Evolutionary conservation across 495 filamentous ascomycete genomes (phyloP).

Genomic region (Xylona heveae): DNA sequence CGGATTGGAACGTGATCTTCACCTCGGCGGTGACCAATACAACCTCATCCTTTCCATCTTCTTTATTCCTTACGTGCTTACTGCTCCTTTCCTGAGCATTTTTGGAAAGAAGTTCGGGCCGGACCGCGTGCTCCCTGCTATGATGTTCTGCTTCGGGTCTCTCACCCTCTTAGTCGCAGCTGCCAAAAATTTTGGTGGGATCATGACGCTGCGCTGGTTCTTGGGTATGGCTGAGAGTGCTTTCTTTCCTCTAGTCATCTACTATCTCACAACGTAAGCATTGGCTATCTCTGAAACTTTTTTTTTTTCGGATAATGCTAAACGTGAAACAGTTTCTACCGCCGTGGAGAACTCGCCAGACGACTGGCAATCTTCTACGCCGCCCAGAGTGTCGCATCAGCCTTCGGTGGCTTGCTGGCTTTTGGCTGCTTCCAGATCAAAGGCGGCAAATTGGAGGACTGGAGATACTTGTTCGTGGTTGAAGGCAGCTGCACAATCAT

Average conservation of each 20-base stretch:
- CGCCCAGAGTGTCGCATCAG: slow-evolving; percentile 49
- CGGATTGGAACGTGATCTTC: slow-evolving; percentile 22
- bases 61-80: slow-evolving; percentile 58
- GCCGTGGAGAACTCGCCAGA: slow-evolving; percentile 51
- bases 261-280: slow-evolving; percentile 33
- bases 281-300: background rate
- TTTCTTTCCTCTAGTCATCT: slow-evolving; percentile 52
- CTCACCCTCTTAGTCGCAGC: slow-evolving; percentile 34
- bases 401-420: slow-evolving; percentile 51
- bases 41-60: slow-evolving; percentile 53
- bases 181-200: slow-evolving; percentile 37
- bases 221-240: slow-evolving; percentile 40
- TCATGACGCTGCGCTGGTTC: slow-evolving; percentile 28
- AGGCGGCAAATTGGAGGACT: slow-evolving; percentile 26
- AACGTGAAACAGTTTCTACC: too few species aligned
- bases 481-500: slow-evolving; percentile 43
- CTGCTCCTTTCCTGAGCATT: slow-evolving; percentile 43
- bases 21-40: slow-evolving; percentile 40
- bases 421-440: slow-evolving; percentile 61
- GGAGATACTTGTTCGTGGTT: slow-evolving; percentile 62
- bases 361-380: slow-evolving; percentile 65
- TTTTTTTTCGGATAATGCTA: slow-evolving; percentile 11
- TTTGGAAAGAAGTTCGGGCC: slow-evolving; percentile 47
- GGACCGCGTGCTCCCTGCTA: slow-evolving; percentile 35
- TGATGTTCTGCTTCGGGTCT: slow-evolving; percentile 46